Percentiles rank a stretch among this genome's conserved stretches.
phyloP scores from a whole-genome alignment of 805 yeast species.

The Dipodascus albidus region DNA sequence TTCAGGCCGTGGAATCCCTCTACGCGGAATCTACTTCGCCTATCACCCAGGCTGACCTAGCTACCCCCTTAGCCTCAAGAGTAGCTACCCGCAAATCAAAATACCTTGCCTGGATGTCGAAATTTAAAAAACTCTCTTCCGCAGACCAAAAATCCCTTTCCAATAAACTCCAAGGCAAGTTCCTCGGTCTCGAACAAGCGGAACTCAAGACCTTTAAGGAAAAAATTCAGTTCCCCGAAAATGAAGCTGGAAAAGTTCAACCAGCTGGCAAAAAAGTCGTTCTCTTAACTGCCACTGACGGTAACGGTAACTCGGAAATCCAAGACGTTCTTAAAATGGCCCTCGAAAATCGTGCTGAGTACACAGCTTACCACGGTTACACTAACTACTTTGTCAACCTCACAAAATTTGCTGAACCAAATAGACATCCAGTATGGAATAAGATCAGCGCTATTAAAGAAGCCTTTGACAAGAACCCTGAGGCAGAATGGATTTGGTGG shows the following conservation, averaged over 20 bases:
- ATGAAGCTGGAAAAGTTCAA: constrained; percentile 8
- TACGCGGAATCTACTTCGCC: not conserved
- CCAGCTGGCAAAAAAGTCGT: constrained; percentile 13
- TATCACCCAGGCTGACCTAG: not conserved
- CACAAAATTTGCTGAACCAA: constrained; percentile 11
- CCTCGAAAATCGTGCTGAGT: constrained; percentile 21
- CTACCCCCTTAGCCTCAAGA: not conserved
- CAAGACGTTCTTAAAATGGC: constrained; percentile 7
- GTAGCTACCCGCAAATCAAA: not conserved
- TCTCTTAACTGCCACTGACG: constrained; percentile 18
- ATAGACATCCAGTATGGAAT: constrained; percentile 21
- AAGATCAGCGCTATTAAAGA: constrained; percentile 25
- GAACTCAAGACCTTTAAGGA: constrained; percentile 1
- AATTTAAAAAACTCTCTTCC: not conserved
- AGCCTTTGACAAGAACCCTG: constrained; percentile 22
- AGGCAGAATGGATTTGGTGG: constrained; percentile 31
- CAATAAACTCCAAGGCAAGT: not conserved
- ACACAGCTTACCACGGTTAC: constrained; percentile 24
- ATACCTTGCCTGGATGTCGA: not conserved
- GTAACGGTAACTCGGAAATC: constrained; percentile 14
- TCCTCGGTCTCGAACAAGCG: not conserved
- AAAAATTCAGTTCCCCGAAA: constrained; percentile 6
- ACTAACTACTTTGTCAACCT: constrained; percentile 20
- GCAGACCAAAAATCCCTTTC: not conserved
- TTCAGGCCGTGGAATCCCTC: not conserved